phyloP scores from a whole-genome alignment of 371 early-diverging fungal genomes.

The Mortierella polycephala region DNA sequence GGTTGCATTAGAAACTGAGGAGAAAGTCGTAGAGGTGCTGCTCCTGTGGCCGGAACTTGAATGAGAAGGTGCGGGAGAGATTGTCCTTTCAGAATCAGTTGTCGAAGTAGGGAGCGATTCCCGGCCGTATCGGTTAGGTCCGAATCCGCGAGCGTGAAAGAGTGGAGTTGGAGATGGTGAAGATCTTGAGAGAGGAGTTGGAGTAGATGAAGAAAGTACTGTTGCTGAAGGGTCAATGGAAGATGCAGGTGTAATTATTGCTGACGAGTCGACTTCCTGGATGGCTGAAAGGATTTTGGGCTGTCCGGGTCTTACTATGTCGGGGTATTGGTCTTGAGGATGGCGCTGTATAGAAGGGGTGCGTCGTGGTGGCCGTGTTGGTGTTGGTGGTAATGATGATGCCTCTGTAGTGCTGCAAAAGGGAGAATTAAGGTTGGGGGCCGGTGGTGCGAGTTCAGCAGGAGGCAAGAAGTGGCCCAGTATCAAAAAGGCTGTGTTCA shows the following conservation, averaged over 20 bases:
- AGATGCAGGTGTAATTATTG: background rate
- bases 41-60: background rate
- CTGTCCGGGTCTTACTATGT: background rate
- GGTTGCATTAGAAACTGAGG: background rate
- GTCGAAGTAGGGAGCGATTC: background rate
- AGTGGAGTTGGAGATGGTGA: background rate
- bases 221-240: background rate
- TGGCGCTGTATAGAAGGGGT: background rate
- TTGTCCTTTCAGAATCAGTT: background rate
- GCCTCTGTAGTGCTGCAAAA: background rate
- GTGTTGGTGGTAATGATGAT: background rate
- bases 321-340: background rate
- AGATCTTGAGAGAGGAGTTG: no score
- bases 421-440: background rate
- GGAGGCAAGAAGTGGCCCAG: background rate
- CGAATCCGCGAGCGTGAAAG: background rate
- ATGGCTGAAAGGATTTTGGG: background rate
- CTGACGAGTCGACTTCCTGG: background rate
- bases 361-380: background rate
- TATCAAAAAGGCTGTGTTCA: slow-evolving; percentile 1
- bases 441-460: background rate
- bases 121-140: background rate
- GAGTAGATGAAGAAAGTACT: background rate
- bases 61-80: background rate
- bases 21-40: background rate